Conservation (phyloP, 2,329 filamentous ascomycete genomes). For the Apiospora koreana region DNA sequence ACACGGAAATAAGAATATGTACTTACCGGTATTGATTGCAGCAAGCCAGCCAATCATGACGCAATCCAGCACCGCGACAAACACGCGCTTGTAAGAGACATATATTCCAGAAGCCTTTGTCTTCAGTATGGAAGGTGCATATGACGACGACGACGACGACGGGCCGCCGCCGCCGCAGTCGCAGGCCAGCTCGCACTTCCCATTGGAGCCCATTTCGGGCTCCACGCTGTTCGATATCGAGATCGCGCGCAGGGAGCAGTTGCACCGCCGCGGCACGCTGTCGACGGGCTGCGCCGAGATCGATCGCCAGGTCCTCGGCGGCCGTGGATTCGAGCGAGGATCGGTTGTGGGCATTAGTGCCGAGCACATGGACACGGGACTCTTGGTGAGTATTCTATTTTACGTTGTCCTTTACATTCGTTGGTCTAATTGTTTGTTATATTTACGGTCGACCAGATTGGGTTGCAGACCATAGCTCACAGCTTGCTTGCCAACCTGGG, state of each 20-base stretch:
- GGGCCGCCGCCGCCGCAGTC: conserved; percentile 20
- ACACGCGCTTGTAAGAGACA: background rate
- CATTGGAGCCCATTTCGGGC: conserved; percentile 46
- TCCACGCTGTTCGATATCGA: conserved; percentile 43
- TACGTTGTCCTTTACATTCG: background rate
- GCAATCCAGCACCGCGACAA: background rate
- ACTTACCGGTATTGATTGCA: no score
- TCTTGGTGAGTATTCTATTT: conserved; percentile 39
- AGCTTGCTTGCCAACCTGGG: conserved; percentile 33
- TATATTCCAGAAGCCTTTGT: background rate
- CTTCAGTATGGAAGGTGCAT: background rate
- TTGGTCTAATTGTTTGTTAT: background rate
- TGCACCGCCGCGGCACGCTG: conserved; percentile 32
- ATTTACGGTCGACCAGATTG: conserved; percentile 31
- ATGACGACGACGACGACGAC: background rate
- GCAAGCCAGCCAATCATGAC: background rate
- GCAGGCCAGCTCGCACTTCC: conserved; percentile 50
- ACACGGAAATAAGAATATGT: no score
- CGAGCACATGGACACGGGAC: conserved; percentile 50
- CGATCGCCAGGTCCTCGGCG: conserved; percentile 47
- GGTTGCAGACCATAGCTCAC: conserved; percentile 48
- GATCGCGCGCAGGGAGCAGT: conserved; percentile 33
- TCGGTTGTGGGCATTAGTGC: conserved; percentile 55
- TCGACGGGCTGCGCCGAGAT: conserved; percentile 49
- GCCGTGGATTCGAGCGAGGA: conserved; percentile 49